A percentile compares a stretch with the other conserved stretches of the same genome.
phyloP scores from a whole-genome alignment of 371 early-diverging fungal genomes.

The Paraphysoderma sedebokerense region DNA sequence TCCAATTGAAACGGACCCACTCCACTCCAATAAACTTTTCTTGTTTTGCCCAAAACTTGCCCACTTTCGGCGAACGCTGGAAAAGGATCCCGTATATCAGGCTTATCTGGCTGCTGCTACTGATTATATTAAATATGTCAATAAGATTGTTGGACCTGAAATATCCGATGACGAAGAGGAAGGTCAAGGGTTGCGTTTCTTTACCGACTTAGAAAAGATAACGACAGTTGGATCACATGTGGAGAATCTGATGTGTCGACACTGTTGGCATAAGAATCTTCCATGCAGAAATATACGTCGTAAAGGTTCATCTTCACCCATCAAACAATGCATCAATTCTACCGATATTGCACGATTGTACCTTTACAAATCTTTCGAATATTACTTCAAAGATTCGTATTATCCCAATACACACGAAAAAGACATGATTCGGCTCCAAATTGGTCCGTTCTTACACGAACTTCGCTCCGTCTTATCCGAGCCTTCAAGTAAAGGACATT shows the following conservation, averaged over 20 bases:
- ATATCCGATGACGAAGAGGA: neutral
- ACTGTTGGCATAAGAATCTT: neutral
- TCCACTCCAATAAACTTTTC: slow-evolving; percentile 1
- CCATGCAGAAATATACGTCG: too few species aligned
- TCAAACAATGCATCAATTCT: too few species aligned
- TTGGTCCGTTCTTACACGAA: neutral
- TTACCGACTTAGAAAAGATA: neutral
- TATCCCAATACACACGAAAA: neutral
- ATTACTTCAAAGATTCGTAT: neutral
- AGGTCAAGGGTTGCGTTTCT: neutral
- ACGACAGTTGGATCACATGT: neutral
- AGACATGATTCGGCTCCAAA: neutral
- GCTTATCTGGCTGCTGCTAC: neutral
- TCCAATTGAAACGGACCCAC: neutral
- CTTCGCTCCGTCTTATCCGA: neutral
- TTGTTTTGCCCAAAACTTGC: neutral
- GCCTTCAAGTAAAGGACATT: neutral
- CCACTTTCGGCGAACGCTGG: neutral
- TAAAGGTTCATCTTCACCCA: too few species aligned
- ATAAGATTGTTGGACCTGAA: neutral
- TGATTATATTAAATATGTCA: neutral
- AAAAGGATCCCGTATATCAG: neutral
- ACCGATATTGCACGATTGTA: too few species aligned
- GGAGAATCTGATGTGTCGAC: neutral
- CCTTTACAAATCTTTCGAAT: neutral